Evolutionary conservation across 2,329 filamentous ascomycete genomes (phyloP), one percentile per base, ranked within the genome.

Genomic region (Arthrobotrys pseudoclavata): DNA sequence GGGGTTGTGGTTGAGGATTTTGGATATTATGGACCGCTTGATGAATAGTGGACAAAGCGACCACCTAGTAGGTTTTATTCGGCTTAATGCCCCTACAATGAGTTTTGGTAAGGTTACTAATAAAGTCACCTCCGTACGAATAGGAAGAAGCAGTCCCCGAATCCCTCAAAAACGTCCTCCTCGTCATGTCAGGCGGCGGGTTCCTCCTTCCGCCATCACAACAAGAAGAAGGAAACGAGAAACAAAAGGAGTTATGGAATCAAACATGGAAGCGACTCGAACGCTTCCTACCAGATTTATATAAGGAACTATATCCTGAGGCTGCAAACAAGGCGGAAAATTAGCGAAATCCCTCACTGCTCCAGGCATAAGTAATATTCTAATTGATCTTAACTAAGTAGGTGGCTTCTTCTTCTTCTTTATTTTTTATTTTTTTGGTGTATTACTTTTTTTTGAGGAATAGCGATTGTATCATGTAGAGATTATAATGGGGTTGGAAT

Each of bases 21-120:
- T 98, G 80, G 93, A 94, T 81, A 92, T 97, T 67, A 94, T 99
- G 89, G 96, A 99, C 83, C 90, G 96, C 24, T 87, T 99, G 79
- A 96, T 97, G 90, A 97, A 97, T 82, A 96, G 92, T 82, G 95
- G 95, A 0, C 94, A 97, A 83, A 93, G 93, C 24, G 94, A 97
- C 82, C 95, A 91, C 81, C 85, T 97, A 83, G 92, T 94, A 88
- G 85, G 91, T 87, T 45, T 34, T 18, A 12, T 9, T 34, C 31
- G 31, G 15, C 45, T 10, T 18, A 34, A 34, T 26, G 20, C 4
- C 31, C 70, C 13, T 13, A 22, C 12, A 0, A 15, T 40, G 60
- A 1, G 1, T 3, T 5, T 10, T 62, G 62, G 10, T 37, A 37
- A 37, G 3, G 13, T 50, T 26, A 45, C 47, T 53, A 55, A 67